Base-by-base conservation (phyloP, 2,329 filamentous ascomycete genomes). In the Pleurostoma richardsiae region DNA sequence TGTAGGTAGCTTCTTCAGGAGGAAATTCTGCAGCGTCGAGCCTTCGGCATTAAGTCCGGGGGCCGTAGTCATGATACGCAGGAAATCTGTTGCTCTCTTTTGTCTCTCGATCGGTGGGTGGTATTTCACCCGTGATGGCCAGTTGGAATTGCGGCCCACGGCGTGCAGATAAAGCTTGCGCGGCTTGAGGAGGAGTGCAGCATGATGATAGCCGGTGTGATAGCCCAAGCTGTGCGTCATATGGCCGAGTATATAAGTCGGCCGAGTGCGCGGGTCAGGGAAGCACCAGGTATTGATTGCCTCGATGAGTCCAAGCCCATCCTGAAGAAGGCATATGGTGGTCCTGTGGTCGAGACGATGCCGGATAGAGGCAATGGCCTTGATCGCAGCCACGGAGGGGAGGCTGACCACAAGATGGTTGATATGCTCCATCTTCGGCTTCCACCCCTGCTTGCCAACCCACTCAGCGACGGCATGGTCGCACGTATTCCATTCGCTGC, bases 1-100 rank as follows among this genome's bases (percentile, higher is more conserved):
- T 41, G 84, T 85, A 41, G 92, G 86, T 4, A 97, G 77, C 65
- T 96, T 94, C 56, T 80, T 73, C 50, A 80, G 77, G 6, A 94
- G 68, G 52, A 94, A 82, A 33, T 80, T 75, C 5, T 77, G 70
- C 6, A 80, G 76, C 0, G 75, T 72, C 49, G 85, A 72, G 5
- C 75, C 74, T 5, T 78, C 70, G 4, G 81, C 84, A 43, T 77
- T 71, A 2, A 95, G 77, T 4, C 77, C 72, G 0, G 83, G 79
- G 2, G 79, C 74, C 45, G 82, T 73, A 3, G 80, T 79, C 5
- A 94, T 66, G 1, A 82, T 80, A 26, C 79, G 74, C 3, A 90
- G 63, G 8, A 94, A 69, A 55, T 88, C 85, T 30, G 57, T 60
- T 6, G 63, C 55, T 26, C 60, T 47, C 30, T 53, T n/a, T 27